A percentile compares a stretch with the other conserved stretches of the same genome.
Evolutionary conservation across 2,329 filamentous ascomycete genomes (phyloP).

Genomic region (Raffaelea arxii): DNA sequence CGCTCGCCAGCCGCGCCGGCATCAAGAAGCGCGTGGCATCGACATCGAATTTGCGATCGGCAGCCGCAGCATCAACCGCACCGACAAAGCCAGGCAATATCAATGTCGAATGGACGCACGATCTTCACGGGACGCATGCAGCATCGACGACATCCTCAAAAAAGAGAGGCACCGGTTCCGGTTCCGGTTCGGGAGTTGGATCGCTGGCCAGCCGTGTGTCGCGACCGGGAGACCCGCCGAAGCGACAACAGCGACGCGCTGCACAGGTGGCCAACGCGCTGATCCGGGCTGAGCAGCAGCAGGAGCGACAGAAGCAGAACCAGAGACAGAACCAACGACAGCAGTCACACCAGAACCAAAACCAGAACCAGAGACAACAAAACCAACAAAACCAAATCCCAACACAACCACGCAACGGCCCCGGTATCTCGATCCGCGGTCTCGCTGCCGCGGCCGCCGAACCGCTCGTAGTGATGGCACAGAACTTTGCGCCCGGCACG

Average conservation of each 20-base stretch:
- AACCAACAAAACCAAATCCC: not conserved
- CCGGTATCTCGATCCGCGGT: conserved; percentile 62
- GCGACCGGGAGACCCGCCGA: conserved; percentile 5
- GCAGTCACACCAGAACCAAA: conserved; percentile 9
- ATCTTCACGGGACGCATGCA: conserved; percentile 43
- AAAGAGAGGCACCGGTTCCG: conserved; percentile 13
- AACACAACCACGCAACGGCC: conserved; percentile 21
- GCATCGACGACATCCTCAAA: no score
- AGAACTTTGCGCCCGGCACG: conserved; percentile 75
- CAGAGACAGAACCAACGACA: not conserved
- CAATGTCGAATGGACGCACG: conserved; percentile 63
- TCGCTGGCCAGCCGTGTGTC: conserved; percentile 39
- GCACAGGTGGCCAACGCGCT: conserved; percentile 36
- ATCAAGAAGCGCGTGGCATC: conserved; percentile 49
- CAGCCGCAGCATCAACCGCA: conserved; percentile 42
- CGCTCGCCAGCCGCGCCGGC: conserved; percentile 62
- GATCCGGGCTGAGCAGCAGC: conserved; percentile 24
- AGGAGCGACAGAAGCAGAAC: not conserved
- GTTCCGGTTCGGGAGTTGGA: conserved; percentile 13
- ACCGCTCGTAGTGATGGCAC: conserved; percentile 62
- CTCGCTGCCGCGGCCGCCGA: conserved; percentile 39
- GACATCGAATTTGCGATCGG: conserved; percentile 21
- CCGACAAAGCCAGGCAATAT: no score
- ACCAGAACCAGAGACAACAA: conserved; percentile 6
- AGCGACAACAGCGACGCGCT: conserved; percentile 22